These are phyloP conservation scores for Alternaria atra DNA, from an alignment of 2,329 filamentous ascomycete genomes.

Conservation along the genomic window DNA sequence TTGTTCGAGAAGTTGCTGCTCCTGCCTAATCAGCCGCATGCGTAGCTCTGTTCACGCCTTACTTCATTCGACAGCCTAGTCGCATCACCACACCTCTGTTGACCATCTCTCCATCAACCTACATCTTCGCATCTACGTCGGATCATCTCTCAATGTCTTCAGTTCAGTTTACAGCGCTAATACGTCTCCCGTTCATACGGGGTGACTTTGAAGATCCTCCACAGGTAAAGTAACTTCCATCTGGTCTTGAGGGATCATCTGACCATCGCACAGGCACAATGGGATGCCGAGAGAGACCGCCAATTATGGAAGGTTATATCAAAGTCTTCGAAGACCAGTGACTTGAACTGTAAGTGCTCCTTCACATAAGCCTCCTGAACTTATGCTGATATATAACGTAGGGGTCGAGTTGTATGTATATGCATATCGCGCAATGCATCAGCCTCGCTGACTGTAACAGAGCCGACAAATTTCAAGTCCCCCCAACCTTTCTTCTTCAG, in stretches of 20 bases:
- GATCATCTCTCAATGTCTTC: constrained; percentile 36
- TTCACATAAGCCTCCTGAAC: background rate
- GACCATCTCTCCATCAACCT: constrained; percentile 8
- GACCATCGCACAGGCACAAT: constrained; percentile 72
- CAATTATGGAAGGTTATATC: constrained; percentile 91
- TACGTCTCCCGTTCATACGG: constrained; percentile 87
- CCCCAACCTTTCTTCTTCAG: constrained; percentile 86
- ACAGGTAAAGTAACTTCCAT: constrained; percentile 64
- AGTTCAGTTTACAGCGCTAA: constrained; percentile 73
- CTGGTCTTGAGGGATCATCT: constrained; percentile 12
- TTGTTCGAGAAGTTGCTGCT: background rate
- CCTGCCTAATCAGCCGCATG: background rate
- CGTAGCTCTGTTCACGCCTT: constrained; percentile 25
- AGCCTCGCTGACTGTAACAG: constrained; percentile 43
- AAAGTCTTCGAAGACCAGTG: constrained; percentile 76
- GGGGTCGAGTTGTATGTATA: constrained; percentile 76
- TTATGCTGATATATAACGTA: constrained; percentile 46
- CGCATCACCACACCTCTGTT: constrained; percentile 18
- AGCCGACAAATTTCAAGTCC: constrained; percentile 81
- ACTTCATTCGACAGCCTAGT: constrained; percentile 15
- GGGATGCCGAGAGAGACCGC: constrained; percentile 87
- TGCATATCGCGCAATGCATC: background rate
- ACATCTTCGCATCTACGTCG: background rate
- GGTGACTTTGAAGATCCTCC: constrained; percentile 91
- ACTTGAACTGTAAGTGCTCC: constrained; percentile 77